Evolutionary conservation across 345 rosid species (phyloP).

Genomic region (Lumnitzera littorea): DNA sequence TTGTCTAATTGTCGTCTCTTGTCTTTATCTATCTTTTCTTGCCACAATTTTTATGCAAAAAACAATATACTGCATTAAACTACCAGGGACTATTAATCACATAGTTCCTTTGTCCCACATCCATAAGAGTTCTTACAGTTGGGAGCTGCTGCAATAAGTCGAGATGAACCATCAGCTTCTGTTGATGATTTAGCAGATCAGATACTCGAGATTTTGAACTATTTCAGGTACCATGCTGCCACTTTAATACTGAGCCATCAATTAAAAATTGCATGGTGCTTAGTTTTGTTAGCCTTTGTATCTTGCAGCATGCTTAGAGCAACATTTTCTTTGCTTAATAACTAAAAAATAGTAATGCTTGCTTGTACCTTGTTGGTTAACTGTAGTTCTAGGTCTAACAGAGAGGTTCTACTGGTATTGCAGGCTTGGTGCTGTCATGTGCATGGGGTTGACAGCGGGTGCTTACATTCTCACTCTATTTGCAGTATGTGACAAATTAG

Average conservation of each 20-base stretch:
- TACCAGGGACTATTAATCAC: slow-evolving; percentile 25
- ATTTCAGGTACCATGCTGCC: slow-evolving; percentile 43
- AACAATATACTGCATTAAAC: not conserved
- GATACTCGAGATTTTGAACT: slow-evolving; percentile 74
- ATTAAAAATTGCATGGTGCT: not conserved
- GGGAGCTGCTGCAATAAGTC: slow-evolving; percentile 65
- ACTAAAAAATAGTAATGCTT: not conserved
- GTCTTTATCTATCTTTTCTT: slow-evolving; percentile 5
- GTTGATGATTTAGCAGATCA: slow-evolving; percentile 80
- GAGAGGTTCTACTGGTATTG: not conserved
- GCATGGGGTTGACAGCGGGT: slow-evolving; percentile 91
- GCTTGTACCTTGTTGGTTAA: not conserved
- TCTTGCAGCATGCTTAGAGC: slow-evolving; percentile 1
- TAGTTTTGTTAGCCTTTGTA: not conserved
- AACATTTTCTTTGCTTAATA: not conserved
- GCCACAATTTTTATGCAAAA: no score
- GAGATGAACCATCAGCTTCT: slow-evolving; percentile 39
- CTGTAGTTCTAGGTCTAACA: slow-evolving; percentile 14
- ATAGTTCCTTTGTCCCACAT: not conserved
- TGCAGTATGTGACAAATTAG: slow-evolving; percentile 44
- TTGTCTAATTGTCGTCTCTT: slow-evolving; percentile 3
- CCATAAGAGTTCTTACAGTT: slow-evolving; percentile 81
- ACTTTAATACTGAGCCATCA: not conserved
- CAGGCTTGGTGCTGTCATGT: slow-evolving; percentile 88
- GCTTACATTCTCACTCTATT: slow-evolving; percentile 81